Percentiles rank a stretch among this genome's conserved stretches.
Conservation (phyloP, 164 flowering plant genomes). For the Magnolia kwangsiensis region DNA sequence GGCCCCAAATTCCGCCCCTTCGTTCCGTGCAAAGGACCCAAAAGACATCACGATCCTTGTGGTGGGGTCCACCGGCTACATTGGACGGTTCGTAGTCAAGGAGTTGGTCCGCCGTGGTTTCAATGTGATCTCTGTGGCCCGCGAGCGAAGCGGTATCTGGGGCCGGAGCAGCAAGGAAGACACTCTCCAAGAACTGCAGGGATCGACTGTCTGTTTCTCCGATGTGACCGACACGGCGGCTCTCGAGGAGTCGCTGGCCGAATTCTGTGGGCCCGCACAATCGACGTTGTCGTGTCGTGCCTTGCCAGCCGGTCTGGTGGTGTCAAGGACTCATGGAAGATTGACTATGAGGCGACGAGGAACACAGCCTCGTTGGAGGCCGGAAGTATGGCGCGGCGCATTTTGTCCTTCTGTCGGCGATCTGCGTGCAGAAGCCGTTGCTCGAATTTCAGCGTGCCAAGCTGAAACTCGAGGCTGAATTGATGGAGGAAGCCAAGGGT, state of each 20-base stretch:
- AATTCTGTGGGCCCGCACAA: constrained; percentile 30
- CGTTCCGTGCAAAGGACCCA: constrained; percentile 61
- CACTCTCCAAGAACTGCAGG: constrained; percentile 50
- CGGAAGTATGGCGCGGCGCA: constrained; percentile 67
- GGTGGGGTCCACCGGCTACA: constrained; percentile 94
- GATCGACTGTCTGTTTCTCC: constrained; percentile 73
- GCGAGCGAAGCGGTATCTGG: constrained; percentile 81
- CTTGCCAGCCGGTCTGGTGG: constrained; percentile 90
- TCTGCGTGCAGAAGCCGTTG: constrained; percentile 90
- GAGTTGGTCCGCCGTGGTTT: constrained; percentile 73
- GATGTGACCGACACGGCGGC: constrained; percentile 60
- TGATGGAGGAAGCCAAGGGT: constrained; percentile 48
- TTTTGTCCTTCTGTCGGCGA: constrained; percentile 88
- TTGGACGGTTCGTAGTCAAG: constrained; percentile 79
- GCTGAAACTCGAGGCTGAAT: constrained; percentile 79
- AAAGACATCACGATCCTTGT: constrained; percentile 71
- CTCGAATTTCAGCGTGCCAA: constrained; percentile 91
- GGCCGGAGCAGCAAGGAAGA: constrained; percentile 62
- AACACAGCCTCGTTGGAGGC: constrained; percentile 77
- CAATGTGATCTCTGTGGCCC: constrained; percentile 76
- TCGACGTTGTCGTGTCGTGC: constrained; percentile 90
- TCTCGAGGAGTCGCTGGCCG: constrained; percentile 48
- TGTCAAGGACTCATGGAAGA: constrained; percentile 84
- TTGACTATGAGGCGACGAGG: constrained; percentile 87
- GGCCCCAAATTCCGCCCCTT: constrained; percentile 25